A percentile compares a stretch with the other conserved stretches of the same genome.
Evolutionary conservation across 257 asterid species (phyloP).

Genomic region (Nyctanthes arbortristis): DNA sequence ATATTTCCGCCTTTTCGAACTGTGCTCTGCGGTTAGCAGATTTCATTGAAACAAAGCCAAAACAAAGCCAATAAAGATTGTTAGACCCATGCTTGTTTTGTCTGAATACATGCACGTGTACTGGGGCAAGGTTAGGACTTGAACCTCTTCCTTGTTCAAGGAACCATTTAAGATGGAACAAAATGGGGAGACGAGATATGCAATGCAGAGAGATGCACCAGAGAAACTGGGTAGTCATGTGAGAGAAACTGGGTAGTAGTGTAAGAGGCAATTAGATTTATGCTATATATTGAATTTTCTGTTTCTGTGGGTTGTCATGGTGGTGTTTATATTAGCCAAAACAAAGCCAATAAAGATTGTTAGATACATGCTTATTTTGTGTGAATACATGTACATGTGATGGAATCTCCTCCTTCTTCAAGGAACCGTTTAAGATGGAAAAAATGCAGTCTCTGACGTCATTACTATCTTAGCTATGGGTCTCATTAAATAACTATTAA

Average conservation of each 20-base stretch:
- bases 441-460: neutral
- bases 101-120: no score
- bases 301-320: neutral
- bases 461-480: neutral
- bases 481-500: neutral
- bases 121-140: no score
- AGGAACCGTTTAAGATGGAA: neutral
- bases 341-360: neutral
- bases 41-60: no score
- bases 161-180: neutral
- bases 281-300: neutral
- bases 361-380: neutral
- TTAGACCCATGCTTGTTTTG: neutral
- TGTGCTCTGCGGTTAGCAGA: no score
- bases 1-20: no score
- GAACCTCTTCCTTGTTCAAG: neutral
- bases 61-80: neutral
- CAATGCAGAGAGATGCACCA: no score
- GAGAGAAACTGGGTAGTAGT: no score
- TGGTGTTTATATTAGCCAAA: neutral
- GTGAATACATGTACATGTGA: no score
- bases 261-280: neutral
- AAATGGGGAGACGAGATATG: no score
- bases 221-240: no score
- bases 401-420: neutral